Evolutionary conservation across 257 asterid genomes (phyloP), one percentile per base, ranked within the genome.

Genomic region (Primulina eburnea): DNA sequence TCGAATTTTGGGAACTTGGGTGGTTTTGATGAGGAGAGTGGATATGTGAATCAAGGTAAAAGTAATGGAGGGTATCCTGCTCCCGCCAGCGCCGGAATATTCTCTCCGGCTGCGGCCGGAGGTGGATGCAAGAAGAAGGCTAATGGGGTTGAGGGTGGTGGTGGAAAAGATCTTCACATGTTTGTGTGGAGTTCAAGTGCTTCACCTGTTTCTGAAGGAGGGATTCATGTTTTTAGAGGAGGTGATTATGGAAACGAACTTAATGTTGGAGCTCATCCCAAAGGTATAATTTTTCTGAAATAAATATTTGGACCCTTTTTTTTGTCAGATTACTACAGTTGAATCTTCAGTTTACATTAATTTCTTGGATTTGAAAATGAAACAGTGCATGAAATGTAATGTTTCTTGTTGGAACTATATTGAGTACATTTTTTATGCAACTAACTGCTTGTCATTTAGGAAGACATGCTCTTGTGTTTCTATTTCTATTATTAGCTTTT

Each of bases 151-250:
- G 96, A 87, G n/a, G 77, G 68, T 32, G 92, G 94, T 4, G 55
- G 55, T 24, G 94, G 37, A 33, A 89, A 85, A 73, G 99, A 93
- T 81, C 86, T 90, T n/a, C 99, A 93, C 61, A 93, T 93, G 99
- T 93, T 93, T 76, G 99, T 93, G 8, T 93, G 99, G 99, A 93
- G 97, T 69, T 89, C 97, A 0, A 90, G 99, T 74, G 97, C 99
- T 52, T 93, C 99, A 1, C 99, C 99, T 0, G 97, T 90, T 2
- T 91, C 99, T 50, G 99, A 93, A 80, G 96, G 95, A 4, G 99
- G 97, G 65, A 83, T 93, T 82, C 96, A 89, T 82, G 99, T 93
- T n/a, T 93, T 90, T 75, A 76, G 86, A 58, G 99, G 97, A 55
- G 92, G 89, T 14, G 96, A 89, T 3, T 85, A 84, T 78, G 94